Percentiles rank a stretch among this genome's conserved stretches.
Evolutionary conservation across 345 rosid genomes (phyloP).

Genomic region (Bruguiera sexangula): DNA sequence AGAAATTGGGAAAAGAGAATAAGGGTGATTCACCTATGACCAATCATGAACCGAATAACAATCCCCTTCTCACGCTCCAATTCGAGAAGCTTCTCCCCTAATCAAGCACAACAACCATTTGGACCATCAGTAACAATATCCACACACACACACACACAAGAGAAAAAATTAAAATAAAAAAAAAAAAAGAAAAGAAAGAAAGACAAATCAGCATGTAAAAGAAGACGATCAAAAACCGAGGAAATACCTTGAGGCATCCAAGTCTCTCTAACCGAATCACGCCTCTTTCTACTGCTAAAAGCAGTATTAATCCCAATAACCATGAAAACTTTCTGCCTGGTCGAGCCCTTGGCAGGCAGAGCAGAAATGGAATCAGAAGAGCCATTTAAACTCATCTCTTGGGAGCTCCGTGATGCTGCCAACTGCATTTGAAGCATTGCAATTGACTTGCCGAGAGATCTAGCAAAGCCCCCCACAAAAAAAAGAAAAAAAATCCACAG

Average conservation of each 20-base stretch:
- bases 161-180: no score
- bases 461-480: constrained; percentile 28
- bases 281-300: constrained; percentile 95
- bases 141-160: not conserved
- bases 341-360: constrained; percentile 18
- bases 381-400: constrained; percentile 39
- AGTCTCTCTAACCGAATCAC: constrained; percentile 90
- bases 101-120: constrained; percentile 5
- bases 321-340: constrained; percentile 66
- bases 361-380: constrained; percentile 31
- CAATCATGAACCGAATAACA: constrained; percentile 93
- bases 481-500: constrained; percentile 12
- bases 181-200: no score
- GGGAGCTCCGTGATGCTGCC: constrained; percentile 56
- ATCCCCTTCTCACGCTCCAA: constrained; percentile 90
- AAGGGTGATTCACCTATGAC: constrained; percentile 61
- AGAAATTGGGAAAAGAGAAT: not conserved
- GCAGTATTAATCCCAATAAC: constrained; percentile 96
- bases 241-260: constrained; percentile 97
- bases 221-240: not conserved
- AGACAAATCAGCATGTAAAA: not conserved
- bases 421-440: constrained; percentile 66
- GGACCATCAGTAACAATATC: constrained; percentile 1
- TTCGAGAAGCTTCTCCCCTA: constrained; percentile 76
- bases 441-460: constrained; percentile 79